These are phyloP conservation scores for Globisporangium ultimum DNA, from an alignment of 352 stramenopile species.

Conservation along the genomic window DNA sequence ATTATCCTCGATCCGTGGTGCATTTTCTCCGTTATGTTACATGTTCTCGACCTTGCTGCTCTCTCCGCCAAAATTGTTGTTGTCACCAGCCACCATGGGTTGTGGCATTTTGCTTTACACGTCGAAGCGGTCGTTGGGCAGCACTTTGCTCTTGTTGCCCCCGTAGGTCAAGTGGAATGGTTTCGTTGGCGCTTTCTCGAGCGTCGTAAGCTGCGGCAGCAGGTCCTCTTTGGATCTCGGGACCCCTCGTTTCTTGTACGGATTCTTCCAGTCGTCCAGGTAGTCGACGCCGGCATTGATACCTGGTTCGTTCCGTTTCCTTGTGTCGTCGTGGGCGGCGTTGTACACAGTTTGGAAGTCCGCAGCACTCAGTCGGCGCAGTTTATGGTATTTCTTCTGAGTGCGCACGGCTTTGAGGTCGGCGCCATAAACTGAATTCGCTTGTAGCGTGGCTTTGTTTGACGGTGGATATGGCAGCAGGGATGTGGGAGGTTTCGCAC, in stretches of 20 bases:
- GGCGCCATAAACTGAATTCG: slow-evolving; percentile 33
- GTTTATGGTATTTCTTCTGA: slow-evolving; percentile 65
- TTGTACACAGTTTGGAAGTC: slow-evolving; percentile 57
- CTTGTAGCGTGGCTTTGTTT: slow-evolving; percentile 52
- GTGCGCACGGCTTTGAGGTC: slow-evolving; percentile 40
- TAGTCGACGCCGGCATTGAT: slow-evolving; percentile 61
- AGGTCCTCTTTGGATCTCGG: slow-evolving; percentile 45
- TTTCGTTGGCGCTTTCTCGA: slow-evolving; percentile 36
- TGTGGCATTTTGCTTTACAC: slow-evolving; percentile 24
- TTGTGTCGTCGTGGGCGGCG: slow-evolving; percentile 30
- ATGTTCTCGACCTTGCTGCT: too few species aligned
- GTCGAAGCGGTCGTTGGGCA: slow-evolving; percentile 64
- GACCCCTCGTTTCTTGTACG: slow-evolving; percentile 64
- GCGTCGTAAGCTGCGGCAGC: slow-evolving; percentile 39
- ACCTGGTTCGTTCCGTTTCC: slow-evolving; percentile 35
- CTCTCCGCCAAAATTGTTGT: too few species aligned
- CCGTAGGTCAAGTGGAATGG: slow-evolving; percentile 58
- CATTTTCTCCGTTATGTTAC: too few species aligned
- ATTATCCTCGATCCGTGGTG: too few species aligned
- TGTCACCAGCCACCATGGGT: too few species aligned
- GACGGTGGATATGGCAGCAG: slow-evolving; percentile 51
- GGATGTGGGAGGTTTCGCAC: slow-evolving; percentile 27
- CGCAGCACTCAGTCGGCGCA: slow-evolving; percentile 31
- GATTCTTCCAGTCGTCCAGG: slow-evolving; percentile 59
- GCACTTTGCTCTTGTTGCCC: slow-evolving; percentile 66